phyloP scores from a whole-genome alignment of 2,329 filamentous ascomycete genomes.

The Lasiodiplodia citricola region DNA sequence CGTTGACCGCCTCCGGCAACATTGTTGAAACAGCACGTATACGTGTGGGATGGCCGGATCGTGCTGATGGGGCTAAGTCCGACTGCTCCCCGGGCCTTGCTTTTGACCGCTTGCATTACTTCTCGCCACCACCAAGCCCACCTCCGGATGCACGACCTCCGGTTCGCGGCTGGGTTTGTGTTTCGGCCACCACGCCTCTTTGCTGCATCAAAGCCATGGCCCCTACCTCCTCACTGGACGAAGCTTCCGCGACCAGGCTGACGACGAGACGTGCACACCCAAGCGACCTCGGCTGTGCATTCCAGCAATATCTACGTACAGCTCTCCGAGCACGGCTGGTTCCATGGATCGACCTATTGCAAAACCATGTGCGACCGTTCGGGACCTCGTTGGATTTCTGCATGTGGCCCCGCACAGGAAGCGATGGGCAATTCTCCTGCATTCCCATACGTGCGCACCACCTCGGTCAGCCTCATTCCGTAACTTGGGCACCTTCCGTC shows the following conservation, averaged over 20 bases:
- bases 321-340: slow-evolving; percentile 1
- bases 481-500: slow-evolving; percentile 23
- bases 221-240: slow-evolving; percentile 15
- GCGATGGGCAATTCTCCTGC: slow-evolving; percentile 22
- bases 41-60: slow-evolving; percentile 18
- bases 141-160: slow-evolving; percentile 24
- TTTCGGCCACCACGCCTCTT: slow-evolving; percentile 22
- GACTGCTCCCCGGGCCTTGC: slow-evolving; percentile 10
- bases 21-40: slow-evolving; percentile 19
- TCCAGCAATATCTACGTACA: slow-evolving; percentile 11
- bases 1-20: slow-evolving; percentile 13
- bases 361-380: slow-evolving; percentile 20
- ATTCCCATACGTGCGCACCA: slow-evolving; percentile 20
- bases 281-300: slow-evolving; percentile 15
- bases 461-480: slow-evolving; percentile 22
- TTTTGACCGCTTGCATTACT: slow-evolving; percentile 24
- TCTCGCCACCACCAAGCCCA: slow-evolving; percentile 12
- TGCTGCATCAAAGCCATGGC: slow-evolving; percentile 18
- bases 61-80: slow-evolving; percentile 17
- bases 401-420: slow-evolving; percentile 16
- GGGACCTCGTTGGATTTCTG: slow-evolving; percentile 14
- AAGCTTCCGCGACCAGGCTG: slow-evolving; percentile 22
- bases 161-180: slow-evolving; percentile 23
- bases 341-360: slow-evolving; percentile 17
- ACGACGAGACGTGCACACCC: slow-evolving; percentile 9